Conservation (phyloP, 2,329 filamentous ascomycete genomes). For the Alternaria atra region DNA sequence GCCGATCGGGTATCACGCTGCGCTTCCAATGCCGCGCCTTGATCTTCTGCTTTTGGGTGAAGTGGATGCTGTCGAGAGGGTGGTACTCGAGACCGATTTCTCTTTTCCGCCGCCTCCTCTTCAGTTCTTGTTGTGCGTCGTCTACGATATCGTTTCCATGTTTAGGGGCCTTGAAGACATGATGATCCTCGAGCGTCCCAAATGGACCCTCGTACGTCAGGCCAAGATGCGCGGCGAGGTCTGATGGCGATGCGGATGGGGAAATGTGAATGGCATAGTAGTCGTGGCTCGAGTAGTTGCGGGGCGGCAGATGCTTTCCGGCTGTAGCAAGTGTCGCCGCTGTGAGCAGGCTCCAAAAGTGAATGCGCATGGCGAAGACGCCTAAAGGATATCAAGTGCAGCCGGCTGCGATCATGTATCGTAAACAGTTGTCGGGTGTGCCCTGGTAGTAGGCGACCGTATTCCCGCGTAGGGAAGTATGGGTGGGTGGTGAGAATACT, state of each 20-base stretch:
- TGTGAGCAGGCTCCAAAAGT: slow-evolving; percentile 56
- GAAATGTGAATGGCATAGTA: slow-evolving; percentile 93
- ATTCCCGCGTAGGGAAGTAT: background rate
- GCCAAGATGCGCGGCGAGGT: slow-evolving; percentile 76
- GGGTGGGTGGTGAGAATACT: slow-evolving; percentile 14
- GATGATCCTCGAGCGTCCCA: slow-evolving; percentile 79
- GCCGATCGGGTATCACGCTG: slow-evolving; percentile 43
- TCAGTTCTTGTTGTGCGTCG: slow-evolving; percentile 61
- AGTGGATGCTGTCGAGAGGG: slow-evolving; percentile 76
- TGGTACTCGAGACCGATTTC: slow-evolving; percentile 57
- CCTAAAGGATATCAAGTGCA: slow-evolving; percentile 19
- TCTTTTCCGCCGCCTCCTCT: slow-evolving; percentile 70
- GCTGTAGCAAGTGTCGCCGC: slow-evolving; percentile 44
- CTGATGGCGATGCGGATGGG: slow-evolving; percentile 68
- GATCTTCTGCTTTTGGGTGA: slow-evolving; percentile 79
- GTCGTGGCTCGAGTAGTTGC: slow-evolving; percentile 82
- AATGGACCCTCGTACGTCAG: slow-evolving; percentile 83
- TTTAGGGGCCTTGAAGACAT: slow-evolving; percentile 80
- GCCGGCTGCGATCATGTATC: slow-evolving; percentile 28
- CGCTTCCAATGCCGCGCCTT: slow-evolving; percentile 71
- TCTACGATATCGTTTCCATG: slow-evolving; percentile 64
- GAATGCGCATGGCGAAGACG: slow-evolving; percentile 45
- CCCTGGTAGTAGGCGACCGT: slow-evolving; percentile 6
- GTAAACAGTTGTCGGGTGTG: slow-evolving; percentile 1
- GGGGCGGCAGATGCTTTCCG: slow-evolving; percentile 58